Evolutionary conservation across 2,329 filamentous ascomycete genomes (phyloP).

Genomic region (Pyricularia sp.): DNA sequence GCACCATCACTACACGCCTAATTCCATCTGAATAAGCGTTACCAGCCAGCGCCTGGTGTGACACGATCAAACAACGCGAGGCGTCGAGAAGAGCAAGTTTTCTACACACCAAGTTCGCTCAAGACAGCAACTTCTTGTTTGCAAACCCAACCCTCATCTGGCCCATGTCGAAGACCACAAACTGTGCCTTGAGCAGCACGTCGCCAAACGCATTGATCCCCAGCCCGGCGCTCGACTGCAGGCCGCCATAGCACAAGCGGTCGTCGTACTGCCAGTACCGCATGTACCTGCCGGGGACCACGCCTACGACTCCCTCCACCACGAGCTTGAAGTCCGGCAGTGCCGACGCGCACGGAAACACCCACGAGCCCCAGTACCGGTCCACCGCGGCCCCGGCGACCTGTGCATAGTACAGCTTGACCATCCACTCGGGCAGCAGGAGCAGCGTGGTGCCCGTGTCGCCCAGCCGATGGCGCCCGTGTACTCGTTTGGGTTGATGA

Average conservation of each 20-base stretch:
- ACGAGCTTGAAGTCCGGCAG: conserved; percentile 26
- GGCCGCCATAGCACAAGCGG: conserved; percentile 22
- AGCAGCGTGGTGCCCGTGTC: conserved; percentile 35
- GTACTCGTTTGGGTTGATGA: conserved; percentile 43
- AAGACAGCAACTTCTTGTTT: conserved; percentile 12
- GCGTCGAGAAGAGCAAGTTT: background rate
- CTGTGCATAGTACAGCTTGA: conserved; percentile 27
- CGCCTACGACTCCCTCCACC: conserved; percentile 21
- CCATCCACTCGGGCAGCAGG: conserved; percentile 23
- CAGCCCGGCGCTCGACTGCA: conserved; percentile 19
- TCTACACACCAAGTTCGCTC: background rate
- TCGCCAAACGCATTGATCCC: conserved; percentile 20
- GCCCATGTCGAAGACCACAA: conserved; percentile 22
- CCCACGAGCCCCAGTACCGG: conserved; percentile 22
- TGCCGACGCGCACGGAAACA: conserved; percentile 23
- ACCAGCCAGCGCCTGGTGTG: too few species aligned
- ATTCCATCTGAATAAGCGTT: too few species aligned
- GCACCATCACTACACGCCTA: too few species aligned
- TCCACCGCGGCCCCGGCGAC: conserved; percentile 26
- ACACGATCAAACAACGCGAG: too few species aligned
- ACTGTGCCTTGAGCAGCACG: conserved; percentile 20
- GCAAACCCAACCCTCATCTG: conserved; percentile 33
- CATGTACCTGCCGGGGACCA: conserved; percentile 20
- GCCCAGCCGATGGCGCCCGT: conserved; percentile 43
- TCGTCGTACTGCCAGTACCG: conserved; percentile 25